Evolutionary conservation across 148 eudicot genomes (phyloP).

Genomic region (Gaultheria prostrata): DNA sequence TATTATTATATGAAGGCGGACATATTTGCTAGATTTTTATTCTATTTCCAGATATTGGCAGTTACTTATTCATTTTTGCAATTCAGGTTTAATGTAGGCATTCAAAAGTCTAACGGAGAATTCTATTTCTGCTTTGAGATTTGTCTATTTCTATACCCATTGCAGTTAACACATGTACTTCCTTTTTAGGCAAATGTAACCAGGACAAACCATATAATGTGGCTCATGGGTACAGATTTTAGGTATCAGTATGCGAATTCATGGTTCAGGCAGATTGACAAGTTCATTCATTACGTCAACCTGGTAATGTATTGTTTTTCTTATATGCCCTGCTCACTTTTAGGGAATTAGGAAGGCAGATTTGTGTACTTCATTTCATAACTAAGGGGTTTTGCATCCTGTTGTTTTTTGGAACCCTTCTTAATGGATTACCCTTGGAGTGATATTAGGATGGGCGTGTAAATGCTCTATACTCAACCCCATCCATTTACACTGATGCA

Average conservation of each 20-base stretch:
- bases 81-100: background rate
- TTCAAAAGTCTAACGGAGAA: background rate
- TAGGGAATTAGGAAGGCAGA: background rate
- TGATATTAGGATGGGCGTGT: slow-evolving; percentile 70
- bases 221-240: slow-evolving; percentile 79
- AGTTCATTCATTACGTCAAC: slow-evolving; percentile 72
- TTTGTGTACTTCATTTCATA: background rate
- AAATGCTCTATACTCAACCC: slow-evolving; percentile 75
- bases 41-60: background rate
- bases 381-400: slow-evolving; percentile 1
- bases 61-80: background rate
- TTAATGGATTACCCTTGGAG: slow-evolving; percentile 9
- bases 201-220: slow-evolving; percentile 77
- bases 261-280: slow-evolving; percentile 84
- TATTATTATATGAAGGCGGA: background rate
- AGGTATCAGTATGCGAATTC: slow-evolving; percentile 75
- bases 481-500: slow-evolving; percentile 71
- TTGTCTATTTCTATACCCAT: background rate
- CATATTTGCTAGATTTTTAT: background rate
- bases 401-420: background rate
- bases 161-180: background rate
- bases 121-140: slow-evolving; percentile 2
- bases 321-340: background rate
- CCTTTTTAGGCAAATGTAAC: slow-evolving; percentile 64
- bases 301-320: slow-evolving; percentile 43